phyloP scores from a whole-genome alignment of 2,329 filamentous ascomycete species.

The Juglanconis juglandina region DNA sequence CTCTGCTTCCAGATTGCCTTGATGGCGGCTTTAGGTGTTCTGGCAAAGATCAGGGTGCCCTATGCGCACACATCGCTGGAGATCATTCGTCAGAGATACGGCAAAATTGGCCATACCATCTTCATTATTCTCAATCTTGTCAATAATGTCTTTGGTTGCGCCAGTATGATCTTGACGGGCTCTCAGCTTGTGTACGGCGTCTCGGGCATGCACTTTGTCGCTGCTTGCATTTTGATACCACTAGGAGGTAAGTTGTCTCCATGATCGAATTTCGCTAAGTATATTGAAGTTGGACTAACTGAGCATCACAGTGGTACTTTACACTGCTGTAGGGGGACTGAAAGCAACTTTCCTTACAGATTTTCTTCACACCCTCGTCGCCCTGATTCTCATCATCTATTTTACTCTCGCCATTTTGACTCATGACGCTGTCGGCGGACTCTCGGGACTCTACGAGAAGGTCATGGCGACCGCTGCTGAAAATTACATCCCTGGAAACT shows the following conservation, averaged over 20 bases:
- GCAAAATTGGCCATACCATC: slow-evolving; percentile 36
- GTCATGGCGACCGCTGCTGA: slow-evolving; percentile 38
- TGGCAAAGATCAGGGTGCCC: slow-evolving; percentile 46
- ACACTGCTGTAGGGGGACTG: slow-evolving; percentile 45
- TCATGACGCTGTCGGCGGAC: slow-evolving; percentile 38
- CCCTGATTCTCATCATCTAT: slow-evolving; percentile 45
- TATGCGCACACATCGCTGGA: slow-evolving; percentile 50
- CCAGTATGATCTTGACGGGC: slow-evolving; percentile 43
- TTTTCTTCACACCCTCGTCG: slow-evolving; percentile 45
- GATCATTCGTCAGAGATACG: slow-evolving; percentile 46
- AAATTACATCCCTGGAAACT: slow-evolving; percentile 43
- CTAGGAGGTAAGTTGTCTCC: slow-evolving; percentile 32
- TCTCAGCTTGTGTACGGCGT: slow-evolving; percentile 44
- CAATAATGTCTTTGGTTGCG: slow-evolving; percentile 43
- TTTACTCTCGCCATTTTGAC: slow-evolving; percentile 44
- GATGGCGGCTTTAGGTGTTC: slow-evolving; percentile 46
- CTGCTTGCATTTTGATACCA: slow-evolving; percentile 42
- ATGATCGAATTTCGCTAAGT: not conserved
- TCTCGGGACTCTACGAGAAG: slow-evolving; percentile 43
- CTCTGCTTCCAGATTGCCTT: slow-evolving; percentile 43
- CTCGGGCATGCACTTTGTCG: slow-evolving; percentile 46
- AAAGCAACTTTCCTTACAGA: slow-evolving; percentile 49
- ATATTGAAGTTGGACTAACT: not conserved
- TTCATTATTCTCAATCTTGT: slow-evolving; percentile 39
- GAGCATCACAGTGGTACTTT: slow-evolving; percentile 36